Evolutionary conservation across 306 rosid genomes (phyloP), one percentile per base, ranked within the genome.

Genomic region (Cercis canadensis): DNA sequence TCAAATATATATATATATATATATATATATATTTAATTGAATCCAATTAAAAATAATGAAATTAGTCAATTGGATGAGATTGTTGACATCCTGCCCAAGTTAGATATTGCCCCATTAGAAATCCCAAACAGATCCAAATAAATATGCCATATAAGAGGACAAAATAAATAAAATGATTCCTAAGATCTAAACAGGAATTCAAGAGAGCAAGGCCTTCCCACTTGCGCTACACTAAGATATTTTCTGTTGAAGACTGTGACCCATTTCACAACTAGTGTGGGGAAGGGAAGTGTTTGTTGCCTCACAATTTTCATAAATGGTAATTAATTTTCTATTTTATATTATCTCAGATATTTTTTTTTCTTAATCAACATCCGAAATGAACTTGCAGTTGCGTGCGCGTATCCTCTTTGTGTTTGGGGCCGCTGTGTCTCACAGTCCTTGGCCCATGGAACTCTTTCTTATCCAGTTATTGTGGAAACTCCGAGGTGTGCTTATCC

Each of bases 401-500:
- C n/a, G n/a, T n/a, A n/a, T n/a, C n/a, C n/a, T n/a, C n/a, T n/a
- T n/a, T n/a, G n/a, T n/a, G n/a, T n/a, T n/a, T n/a, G n/a, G n/a
- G n/a, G n/a, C 65, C 70, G 53, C 32, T 3, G 6, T 17, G 19
- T 61, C 40, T 6, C 7, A n/a, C n/a, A n/a, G n/a, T 24, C 29
- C 29, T 24, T 32, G 72, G 65, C 65, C 58, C 57, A 15, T 44
- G 29, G 46, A 15, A 56, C 11, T 64, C 15, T 11, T 74, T 57
- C 59, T 65, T 46, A 45, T 65, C 78, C 2, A 3, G 14, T 46
- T 18, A 39, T 8, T 36, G 16, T 52, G 52, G 56, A 73, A 47
- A 31, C 36, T 29, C 4, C 55, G n/a, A n/a, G n/a, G n/a, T n/a
- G n/a, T n/a, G n/a, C n/a, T n/a, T n/a, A n/a, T n/a, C n/a, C n/a